These are phyloP conservation scores for Aspergillus homomorphus DNA, from an alignment of 495 filamentous ascomycete genomes.

Conservation along the genomic window DNA sequence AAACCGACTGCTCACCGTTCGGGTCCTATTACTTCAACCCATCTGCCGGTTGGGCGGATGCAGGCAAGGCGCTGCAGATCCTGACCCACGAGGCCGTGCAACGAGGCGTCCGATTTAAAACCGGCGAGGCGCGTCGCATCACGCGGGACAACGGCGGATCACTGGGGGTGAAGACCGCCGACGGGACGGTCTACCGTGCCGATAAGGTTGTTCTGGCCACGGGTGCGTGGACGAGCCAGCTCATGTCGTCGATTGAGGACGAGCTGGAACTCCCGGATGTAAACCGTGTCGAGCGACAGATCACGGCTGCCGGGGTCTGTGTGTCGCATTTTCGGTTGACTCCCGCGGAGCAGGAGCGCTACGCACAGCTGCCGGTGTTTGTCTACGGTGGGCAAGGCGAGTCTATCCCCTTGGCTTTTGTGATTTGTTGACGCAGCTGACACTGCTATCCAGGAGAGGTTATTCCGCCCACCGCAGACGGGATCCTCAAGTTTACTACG, in stretches of 20 bases:
- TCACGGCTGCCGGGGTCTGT: conserved; percentile 37
- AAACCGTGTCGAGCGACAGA: conserved; percentile 34
- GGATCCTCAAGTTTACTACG: conserved; percentile 38
- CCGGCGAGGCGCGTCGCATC: conserved; percentile 29
- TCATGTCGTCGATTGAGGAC: conserved; percentile 35
- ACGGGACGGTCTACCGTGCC: conserved; percentile 37
- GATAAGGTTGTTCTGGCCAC: conserved; percentile 52
- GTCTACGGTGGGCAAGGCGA: conserved; percentile 36
- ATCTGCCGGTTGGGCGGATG: conserved; percentile 40
- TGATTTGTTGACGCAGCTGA: conserved; percentile 2
- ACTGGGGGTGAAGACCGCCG: conserved; percentile 24
- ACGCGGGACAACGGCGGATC: conserved; percentile 17
- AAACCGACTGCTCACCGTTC: conserved; percentile 25
- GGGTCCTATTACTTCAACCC: conserved; percentile 37
- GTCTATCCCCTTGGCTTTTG: neutral
- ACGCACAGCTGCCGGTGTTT: conserved; percentile 34
- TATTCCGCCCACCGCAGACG: conserved; percentile 30
- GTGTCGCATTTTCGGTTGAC: conserved; percentile 37
- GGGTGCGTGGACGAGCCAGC: conserved; percentile 50
- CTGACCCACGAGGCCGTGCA: conserved; percentile 31
- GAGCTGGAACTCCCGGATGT: conserved; percentile 23
- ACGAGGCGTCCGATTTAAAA: conserved; percentile 33
- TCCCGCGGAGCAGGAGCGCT: conserved; percentile 24
- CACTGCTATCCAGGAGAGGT: conserved; percentile 26
- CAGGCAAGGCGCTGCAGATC: conserved; percentile 28